Percentiles rank a stretch among this genome's conserved stretches.
Conservation (phyloP, 306 rosid species). For the Inga laurina region DNA sequence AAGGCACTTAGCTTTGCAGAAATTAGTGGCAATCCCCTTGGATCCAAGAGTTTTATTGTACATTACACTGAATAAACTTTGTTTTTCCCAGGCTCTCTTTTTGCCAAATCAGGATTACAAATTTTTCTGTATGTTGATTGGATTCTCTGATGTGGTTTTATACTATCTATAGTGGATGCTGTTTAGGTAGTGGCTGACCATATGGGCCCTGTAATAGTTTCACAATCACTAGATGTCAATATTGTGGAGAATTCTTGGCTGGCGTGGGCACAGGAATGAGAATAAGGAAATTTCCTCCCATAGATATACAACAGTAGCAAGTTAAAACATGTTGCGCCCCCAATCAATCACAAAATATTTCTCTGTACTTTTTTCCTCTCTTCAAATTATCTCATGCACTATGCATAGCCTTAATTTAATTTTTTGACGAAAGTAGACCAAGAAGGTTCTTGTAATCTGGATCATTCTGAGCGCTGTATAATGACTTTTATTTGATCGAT, state of each 20-base stretch:
- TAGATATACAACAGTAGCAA: not conserved
- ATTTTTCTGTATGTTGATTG: not conserved
- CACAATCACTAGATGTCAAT: not conserved
- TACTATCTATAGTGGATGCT: slow-evolving; percentile 4
- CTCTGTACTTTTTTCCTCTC: not conserved
- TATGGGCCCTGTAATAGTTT: not conserved
- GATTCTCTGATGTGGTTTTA: not conserved
- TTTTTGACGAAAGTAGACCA: not conserved
- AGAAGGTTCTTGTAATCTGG: not conserved
- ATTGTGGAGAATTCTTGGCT: not conserved
- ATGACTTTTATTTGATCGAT: not conserved
- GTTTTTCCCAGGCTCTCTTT: not conserved
- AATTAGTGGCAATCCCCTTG: slow-evolving; percentile 19
- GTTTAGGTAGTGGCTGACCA: slow-evolving; percentile 1
- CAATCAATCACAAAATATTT: not conserved
- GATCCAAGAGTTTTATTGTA: slow-evolving; percentile 19
- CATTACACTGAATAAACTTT: slow-evolving; percentile 6
- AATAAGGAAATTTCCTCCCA: not conserved
- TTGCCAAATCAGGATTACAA: not conserved
- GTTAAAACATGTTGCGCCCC: not conserved
- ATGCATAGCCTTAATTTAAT: not conserved
- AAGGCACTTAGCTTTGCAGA: slow-evolving; percentile 25
- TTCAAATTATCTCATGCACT: not conserved
- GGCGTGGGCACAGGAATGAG: not conserved
- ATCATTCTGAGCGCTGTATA: not conserved